Percentiles rank a stretch among this genome's conserved stretches.
Evolutionary conservation across 306 rosid genomes (phyloP).

Genomic region (Pyrus bretschneideri): DNA sequence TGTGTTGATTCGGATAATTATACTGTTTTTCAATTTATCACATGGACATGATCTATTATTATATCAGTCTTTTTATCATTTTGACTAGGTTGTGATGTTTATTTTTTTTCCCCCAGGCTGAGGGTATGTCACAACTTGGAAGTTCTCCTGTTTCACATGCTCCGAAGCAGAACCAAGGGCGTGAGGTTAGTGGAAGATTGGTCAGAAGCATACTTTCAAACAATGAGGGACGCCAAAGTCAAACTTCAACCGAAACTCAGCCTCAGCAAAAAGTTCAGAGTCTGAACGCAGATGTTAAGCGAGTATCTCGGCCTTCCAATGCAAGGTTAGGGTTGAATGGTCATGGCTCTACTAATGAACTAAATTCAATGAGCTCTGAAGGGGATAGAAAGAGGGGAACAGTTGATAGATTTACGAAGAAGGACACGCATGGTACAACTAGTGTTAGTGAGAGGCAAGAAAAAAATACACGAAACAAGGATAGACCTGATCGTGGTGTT

Average conservation of each 20-base stretch:
- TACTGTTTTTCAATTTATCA: not conserved
- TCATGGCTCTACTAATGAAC: slow-evolving; percentile 35
- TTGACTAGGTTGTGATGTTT: not conserved
- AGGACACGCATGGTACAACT: slow-evolving; percentile 47
- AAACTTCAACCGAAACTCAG: slow-evolving; percentile 30
- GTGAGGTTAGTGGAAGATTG: slow-evolving; percentile 68
- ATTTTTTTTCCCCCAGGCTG: slow-evolving; percentile 17
- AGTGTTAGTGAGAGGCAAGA: slow-evolving; percentile 59
- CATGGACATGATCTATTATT: not conserved
- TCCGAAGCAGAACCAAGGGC: slow-evolving; percentile 66
- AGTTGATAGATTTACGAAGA: slow-evolving; percentile 51
- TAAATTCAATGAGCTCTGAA: slow-evolving; percentile 40
- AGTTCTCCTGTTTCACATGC: slow-evolving; percentile 43
- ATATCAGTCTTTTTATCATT: not conserved
- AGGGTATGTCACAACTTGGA: slow-evolving; percentile 39
- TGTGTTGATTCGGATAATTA: not conserved
- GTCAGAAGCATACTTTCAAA: slow-evolving; percentile 65
- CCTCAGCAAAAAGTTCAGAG: slow-evolving; percentile 60
- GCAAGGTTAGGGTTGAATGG: slow-evolving; percentile 50
- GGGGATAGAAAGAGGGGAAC: slow-evolving; percentile 51
- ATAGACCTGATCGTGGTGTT: slow-evolving; percentile 97
- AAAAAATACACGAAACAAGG: slow-evolving; percentile 81
- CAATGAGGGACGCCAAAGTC: slow-evolving; percentile 65
- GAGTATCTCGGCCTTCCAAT: slow-evolving; percentile 35
- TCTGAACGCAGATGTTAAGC: slow-evolving; percentile 61